phyloP scores from a whole-genome alignment of 306 rosid genomes.

The Macrotyloma uniflorum region DNA sequence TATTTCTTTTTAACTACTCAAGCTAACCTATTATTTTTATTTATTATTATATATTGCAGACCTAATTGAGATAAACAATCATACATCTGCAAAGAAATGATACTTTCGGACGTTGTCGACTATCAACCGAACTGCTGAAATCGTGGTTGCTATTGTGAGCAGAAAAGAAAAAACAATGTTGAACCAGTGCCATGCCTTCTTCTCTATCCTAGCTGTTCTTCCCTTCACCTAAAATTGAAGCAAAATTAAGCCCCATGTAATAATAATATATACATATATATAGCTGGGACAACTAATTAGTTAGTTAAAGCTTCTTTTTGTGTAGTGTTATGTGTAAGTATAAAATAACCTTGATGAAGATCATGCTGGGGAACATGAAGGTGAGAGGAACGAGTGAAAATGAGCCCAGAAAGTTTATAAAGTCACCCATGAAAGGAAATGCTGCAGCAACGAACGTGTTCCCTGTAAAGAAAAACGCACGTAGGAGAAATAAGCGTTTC shows the following conservation, averaged over 20 bases:
- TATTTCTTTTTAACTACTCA: too few relatives aligned
- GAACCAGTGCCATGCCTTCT: conserved; percentile 63
- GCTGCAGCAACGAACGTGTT: conserved; percentile 57
- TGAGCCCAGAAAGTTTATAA: conserved; percentile 61
- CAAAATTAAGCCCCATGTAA: not conserved
- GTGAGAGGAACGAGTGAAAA: conserved; percentile 61
- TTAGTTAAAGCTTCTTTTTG: not conserved
- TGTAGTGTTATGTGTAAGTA: not conserved
- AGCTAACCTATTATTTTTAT: not conserved
- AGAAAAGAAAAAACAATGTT: conserved; percentile 47
- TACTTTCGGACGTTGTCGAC: conserved; percentile 44
- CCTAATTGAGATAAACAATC: not conserved
- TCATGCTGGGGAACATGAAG: conserved; percentile 64
- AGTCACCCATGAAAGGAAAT: conserved; percentile 66
- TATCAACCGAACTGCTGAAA: conserved; percentile 55
- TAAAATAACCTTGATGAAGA: conserved; percentile 57
- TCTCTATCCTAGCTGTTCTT: conserved; percentile 47
- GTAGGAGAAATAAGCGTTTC: conserved; percentile 45
- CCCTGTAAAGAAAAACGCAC: conserved; percentile 38
- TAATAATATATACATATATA: not conserved
- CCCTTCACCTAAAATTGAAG: conserved; percentile 55
- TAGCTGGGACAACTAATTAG: not conserved
- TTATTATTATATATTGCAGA: too few relatives aligned
- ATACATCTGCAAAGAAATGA: conserved; percentile 57
- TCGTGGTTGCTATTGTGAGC: conserved; percentile 51